Percentiles rank a stretch among this genome's conserved stretches.
These are phyloP conservation scores for Rhamnella rubrinervis DNA, from an alignment of 331 rosid genomes.

Conservation along the genomic window DNA sequence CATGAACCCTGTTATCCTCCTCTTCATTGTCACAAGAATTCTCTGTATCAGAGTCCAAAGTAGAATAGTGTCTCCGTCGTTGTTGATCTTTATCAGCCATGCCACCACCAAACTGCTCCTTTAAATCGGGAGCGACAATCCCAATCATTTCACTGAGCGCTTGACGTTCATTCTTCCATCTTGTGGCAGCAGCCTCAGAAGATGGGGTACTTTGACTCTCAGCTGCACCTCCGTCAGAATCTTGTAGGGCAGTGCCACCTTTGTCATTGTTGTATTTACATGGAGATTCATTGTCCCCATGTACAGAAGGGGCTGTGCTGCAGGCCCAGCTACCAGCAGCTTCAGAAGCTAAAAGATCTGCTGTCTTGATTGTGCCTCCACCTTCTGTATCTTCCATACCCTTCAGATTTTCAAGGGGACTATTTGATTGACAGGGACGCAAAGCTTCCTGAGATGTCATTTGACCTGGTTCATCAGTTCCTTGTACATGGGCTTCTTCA, in stretches of 20 bases:
- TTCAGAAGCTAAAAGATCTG: constrained; percentile 90
- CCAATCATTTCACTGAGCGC: constrained; percentile 84
- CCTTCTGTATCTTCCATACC: constrained; percentile 61
- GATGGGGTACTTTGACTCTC: constrained; percentile 66
- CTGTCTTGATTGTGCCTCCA: constrained; percentile 58
- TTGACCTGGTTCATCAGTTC: constrained; percentile 54
- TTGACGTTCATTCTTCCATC: constrained; percentile 49
- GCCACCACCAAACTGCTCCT: constrained; percentile 58
- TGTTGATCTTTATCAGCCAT: constrained; percentile 31
- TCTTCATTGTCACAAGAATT: constrained; percentile 46
- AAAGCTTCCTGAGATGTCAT: constrained; percentile 36
- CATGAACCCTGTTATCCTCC: constrained; percentile 30
- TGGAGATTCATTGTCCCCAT: constrained; percentile 70
- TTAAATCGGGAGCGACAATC: constrained; percentile 83
- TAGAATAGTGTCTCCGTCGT: constrained; percentile 20
- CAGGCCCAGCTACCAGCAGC: constrained; percentile 93
- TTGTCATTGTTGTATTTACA: constrained; percentile 37
- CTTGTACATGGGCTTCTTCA: constrained; percentile 59
- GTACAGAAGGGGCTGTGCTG: constrained; percentile 75
- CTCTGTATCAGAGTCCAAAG: constrained; percentile 61
- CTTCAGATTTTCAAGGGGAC: constrained; percentile 42
- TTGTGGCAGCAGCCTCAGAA: constrained; percentile 35
- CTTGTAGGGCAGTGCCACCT: constrained; percentile 45
- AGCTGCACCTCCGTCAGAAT: constrained; percentile 44
- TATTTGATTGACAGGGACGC: constrained; percentile 46